Evolutionary conservation across 1,284 basidiomycete species (phyloP), one percentile per base, ranked within the genome.

Genomic region (Naganishia sp.): DNA sequence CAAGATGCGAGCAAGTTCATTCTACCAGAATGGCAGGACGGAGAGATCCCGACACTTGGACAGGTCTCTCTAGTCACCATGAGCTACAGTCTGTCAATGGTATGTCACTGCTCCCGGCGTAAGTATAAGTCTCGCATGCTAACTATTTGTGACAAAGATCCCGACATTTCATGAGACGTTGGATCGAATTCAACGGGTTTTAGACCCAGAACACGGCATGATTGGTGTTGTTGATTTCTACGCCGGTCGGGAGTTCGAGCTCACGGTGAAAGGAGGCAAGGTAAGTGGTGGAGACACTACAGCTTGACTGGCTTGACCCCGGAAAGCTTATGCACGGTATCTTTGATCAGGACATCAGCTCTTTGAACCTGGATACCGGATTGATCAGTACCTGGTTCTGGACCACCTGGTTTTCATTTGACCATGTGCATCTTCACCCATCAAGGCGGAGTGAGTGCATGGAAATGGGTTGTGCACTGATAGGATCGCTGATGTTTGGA

Each of bases 161-260:
- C 88, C 88, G 11, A 85, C 84, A 63, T 90, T 87, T 77, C 88
- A 87, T 75, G 81, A 86, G 7, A 82, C 88, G 3, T 78, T 90
- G 43, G 89, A 91, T 74, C 83, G 88, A 15, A 84, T 90, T 70
- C 86, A 89, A 66, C 83, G 86, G 60, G 84, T 90, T 36, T 82
- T 92, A 28, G 85, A 86, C 69, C 86, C 88, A 5, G 77, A 85
- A 59, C 80, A 83, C 0, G 90, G 90, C 50, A 75, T 92, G 2
- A 79, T 91, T 36, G 84, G 85, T 46, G 89, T 91, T 11, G 88
- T 85, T 33, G 90, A 92, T 81, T 92, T 92, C 74, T 92, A 91
- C 77, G 89, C 89, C 1, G 87, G 89, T 1, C 71, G 86, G 82
- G 68, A 85, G 83, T 64, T 83, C 81, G 72, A 82, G 78, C 54